Evolutionary conservation across 257 asterid genomes (phyloP).

Genomic region (Rauvolfia tetraphylla): DNA sequence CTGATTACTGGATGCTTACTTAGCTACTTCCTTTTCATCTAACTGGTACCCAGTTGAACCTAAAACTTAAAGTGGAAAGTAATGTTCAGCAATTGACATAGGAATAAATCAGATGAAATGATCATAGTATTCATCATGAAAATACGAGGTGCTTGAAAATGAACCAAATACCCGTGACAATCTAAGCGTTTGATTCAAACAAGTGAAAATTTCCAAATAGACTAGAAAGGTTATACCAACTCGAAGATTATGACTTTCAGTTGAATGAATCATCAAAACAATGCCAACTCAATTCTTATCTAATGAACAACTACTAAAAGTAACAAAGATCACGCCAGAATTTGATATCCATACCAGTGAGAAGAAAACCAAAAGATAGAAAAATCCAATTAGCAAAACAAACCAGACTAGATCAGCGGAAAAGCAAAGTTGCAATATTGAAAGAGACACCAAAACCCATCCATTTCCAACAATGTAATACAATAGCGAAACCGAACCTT

Average conservation of each 20-base stretch:
- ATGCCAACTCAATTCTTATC: not conserved
- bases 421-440: not conserved
- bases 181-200: not conserved
- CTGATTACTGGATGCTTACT: not conserved
- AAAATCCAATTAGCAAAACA: slow-evolving; percentile 3
- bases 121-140: not conserved
- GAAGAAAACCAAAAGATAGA: not conserved
- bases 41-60: not conserved
- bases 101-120: not conserved
- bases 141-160: not conserved
- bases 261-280: not conserved
- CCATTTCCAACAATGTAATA: not conserved
- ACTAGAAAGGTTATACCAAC: not conserved
- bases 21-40: not conserved
- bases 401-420: slow-evolving; percentile 1
- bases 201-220: not conserved
- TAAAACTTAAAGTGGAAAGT: not conserved
- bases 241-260: not conserved
- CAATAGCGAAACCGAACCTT: slow-evolving; percentile 40
- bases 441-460: slow-evolving; percentile 14
- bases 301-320: not conserved
- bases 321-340: not conserved
- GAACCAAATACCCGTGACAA: not conserved
- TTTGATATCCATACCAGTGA: not conserved
- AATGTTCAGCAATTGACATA: not conserved